Base-by-base conservation (phyloP, 2,329 filamentous ascomycete species). In the Talaromyces sp. region DNA sequence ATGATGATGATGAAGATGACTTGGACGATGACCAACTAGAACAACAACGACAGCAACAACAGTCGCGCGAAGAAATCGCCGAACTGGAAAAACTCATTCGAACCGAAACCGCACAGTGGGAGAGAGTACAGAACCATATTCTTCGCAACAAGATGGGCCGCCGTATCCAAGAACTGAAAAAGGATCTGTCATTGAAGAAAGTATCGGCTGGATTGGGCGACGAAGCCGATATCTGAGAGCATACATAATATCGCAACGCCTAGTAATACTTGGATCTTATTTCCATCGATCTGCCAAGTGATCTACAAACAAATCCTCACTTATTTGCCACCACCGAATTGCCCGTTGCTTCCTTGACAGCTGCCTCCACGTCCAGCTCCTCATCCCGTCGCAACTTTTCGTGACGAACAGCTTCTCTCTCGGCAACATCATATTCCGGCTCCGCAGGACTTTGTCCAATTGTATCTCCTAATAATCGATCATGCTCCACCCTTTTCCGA, bases 1-100 rank as follows among this genome's bases (percentile, higher is more conserved):
- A 39, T 39, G 35, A 61, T 3, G 73, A 71, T 10, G 69, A 67
- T 7, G 66, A 70, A 17, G 70, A 70, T 9, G 73, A 73, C 32
- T 50, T 76, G 14, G 75, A 77, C 39, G 74, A 77, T n/a, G 76
- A 77, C 37, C 70, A 75, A 22, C 58, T 71, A 16, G 75, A 75
- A 57, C 69, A 68, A 52, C 74, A 71, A 49, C 73, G 66, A 22
- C 71, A 75, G 40, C 59, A 74, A 29, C 73, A 76, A 52, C 72
- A 78, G 51, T 87, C 74, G 42, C 73, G 73, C 13, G 76, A 79
- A 55, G 70, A 76, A 51, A 75, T 78, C 51, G 68, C 65, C 1
- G 75, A 78, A 47, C 58, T 78, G 17, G 74, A 77, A 46, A 66
- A 67, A 3, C 60, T 73, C 29, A 72, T 76, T 36, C 65, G 66